phyloP scores from a whole-genome alignment of 495 filamentous ascomycete species.

The Xylaria cubensis region DNA sequence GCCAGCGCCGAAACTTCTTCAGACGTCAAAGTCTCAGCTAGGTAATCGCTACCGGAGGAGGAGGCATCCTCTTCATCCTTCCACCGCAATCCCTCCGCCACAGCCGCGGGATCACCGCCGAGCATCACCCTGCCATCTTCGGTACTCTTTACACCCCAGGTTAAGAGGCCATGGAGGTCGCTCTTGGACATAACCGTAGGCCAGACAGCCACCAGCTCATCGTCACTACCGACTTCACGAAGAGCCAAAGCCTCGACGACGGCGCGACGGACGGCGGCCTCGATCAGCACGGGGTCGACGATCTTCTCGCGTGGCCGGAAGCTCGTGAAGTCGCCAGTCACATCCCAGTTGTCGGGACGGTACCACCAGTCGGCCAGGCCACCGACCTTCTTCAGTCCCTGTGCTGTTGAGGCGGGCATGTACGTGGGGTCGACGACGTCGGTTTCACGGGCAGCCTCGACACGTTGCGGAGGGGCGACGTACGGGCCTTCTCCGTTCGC shows the following conservation, averaged over 20 bases:
- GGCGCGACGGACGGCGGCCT: slow-evolving; percentile 61
- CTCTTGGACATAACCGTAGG: slow-evolving; percentile 12
- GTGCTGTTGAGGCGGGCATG: slow-evolving; percentile 61
- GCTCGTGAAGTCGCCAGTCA: slow-evolving; percentile 43
- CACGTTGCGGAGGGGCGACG: slow-evolving; percentile 27
- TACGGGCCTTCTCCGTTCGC: slow-evolving; percentile 11
- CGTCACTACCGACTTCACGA: slow-evolving; percentile 44
- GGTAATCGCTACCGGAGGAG: background rate
- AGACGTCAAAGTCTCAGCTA: background rate
- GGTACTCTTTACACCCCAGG: slow-evolving; percentile 17
- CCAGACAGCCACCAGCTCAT: slow-evolving; percentile 39
- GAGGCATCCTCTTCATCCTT: background rate
- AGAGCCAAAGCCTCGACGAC: slow-evolving; percentile 65
- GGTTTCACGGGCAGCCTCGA: slow-evolving; percentile 30
- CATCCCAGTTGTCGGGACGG: slow-evolving; percentile 49
- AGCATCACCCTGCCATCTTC: slow-evolving; percentile 37
- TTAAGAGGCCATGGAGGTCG: slow-evolving; percentile 30
- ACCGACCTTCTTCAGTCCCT: slow-evolving; percentile 65
- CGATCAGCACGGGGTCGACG: slow-evolving; percentile 47
- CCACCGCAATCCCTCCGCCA: slow-evolving; percentile 27
- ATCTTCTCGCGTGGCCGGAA: slow-evolving; percentile 50
- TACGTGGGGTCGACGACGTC: slow-evolving; percentile 56
- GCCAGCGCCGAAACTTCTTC: slow-evolving; percentile 39
- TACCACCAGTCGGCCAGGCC: slow-evolving; percentile 59
- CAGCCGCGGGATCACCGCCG: slow-evolving; percentile 23